A percentile compares a stretch with the other conserved stretches of the same genome.
Evolutionary conservation across 352 stramenopile genomes (phyloP).

Genomic region (Pythium aphanidermatum): DNA sequence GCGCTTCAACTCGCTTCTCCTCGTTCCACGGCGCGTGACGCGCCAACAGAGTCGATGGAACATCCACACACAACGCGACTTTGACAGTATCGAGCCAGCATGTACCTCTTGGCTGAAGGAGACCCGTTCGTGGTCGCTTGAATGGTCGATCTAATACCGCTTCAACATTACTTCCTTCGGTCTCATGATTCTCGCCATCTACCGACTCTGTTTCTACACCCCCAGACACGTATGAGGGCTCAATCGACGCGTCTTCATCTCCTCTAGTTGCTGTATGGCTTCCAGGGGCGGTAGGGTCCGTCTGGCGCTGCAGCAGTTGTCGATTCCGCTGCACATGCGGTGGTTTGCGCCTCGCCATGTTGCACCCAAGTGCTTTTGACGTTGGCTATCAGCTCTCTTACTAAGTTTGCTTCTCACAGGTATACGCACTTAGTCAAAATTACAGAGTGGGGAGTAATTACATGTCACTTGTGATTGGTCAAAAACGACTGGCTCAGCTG

Average conservation of each 20-base stretch:
- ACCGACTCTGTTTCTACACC: too few species aligned
- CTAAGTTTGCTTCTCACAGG: neutral
- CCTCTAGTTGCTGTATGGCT: neutral
- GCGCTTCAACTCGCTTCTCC: constrained; percentile 7
- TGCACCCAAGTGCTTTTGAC: neutral
- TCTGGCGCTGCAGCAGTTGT: constrained; percentile 4
- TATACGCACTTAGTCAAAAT: neutral
- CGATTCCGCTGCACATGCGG: constrained; percentile 22
- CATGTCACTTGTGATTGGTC: neutral
- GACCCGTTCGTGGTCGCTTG: constrained; percentile 3
- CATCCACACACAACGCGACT: neutral
- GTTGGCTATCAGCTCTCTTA: neutral
- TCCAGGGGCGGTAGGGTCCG: neutral
- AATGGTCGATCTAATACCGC: neutral
- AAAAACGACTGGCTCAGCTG: constrained; percentile 16
- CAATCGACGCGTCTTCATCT: constrained; percentile 3
- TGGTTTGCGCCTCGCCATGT: constrained; percentile 32
- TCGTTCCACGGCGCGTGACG: constrained; percentile 4
- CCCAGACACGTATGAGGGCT: neutral
- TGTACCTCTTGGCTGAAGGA: neutral
- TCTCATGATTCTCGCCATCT: constrained; percentile 6
- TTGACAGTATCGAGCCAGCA: neutral
- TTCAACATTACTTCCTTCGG: constrained; percentile 1
- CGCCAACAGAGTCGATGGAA: neutral
- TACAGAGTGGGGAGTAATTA: neutral